phyloP scores from a whole-genome alignment of 192 early-diverging fungal genomes.

The Endogone sp. region DNA sequence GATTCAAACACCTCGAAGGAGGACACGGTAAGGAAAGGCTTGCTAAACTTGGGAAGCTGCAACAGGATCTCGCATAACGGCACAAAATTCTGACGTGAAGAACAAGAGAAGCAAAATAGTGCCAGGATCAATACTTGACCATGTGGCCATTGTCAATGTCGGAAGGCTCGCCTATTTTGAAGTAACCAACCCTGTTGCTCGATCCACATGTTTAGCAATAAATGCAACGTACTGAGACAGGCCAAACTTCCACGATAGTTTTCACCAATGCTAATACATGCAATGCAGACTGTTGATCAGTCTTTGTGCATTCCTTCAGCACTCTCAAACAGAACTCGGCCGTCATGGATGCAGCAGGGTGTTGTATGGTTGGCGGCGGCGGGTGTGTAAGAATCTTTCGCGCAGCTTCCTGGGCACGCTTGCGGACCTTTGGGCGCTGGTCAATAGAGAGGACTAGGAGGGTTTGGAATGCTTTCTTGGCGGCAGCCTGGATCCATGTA shows the following conservation, averaged over 20 bases:
- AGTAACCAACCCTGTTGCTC: slow-evolving; percentile 26
- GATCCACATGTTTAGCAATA: slow-evolving; percentile 22
- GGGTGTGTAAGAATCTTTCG: slow-evolving; percentile 62
- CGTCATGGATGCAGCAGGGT: slow-evolving; percentile 64
- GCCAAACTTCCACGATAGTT: slow-evolving; percentile 51
- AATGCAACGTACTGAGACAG: slow-evolving; percentile 24
- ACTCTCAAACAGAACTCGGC: slow-evolving; percentile 60
- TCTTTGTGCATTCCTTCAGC: slow-evolving; percentile 51
- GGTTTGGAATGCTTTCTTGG: slow-evolving; percentile 67
- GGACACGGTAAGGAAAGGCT: slow-evolving; percentile 71
- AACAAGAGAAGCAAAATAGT: not conserved
- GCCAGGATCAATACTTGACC: not conserved
- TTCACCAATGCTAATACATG: slow-evolving; percentile 74
- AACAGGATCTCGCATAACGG: slow-evolving; percentile 71
- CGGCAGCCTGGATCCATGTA: slow-evolving; percentile 64
- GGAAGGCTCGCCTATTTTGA: too few species aligned
- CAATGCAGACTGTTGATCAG: slow-evolving; percentile 51
- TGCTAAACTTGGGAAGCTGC: slow-evolving; percentile 74
- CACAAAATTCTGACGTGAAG: slow-evolving; percentile 41
- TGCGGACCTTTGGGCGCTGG: slow-evolving; percentile 83
- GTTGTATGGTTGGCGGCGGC: slow-evolving; percentile 64
- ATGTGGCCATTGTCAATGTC: not conserved
- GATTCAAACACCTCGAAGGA: slow-evolving; percentile 71
- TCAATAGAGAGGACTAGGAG: slow-evolving; percentile 79
- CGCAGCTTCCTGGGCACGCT: slow-evolving; percentile 84